Evolutionary conservation across 768 basidiomycete species (phyloP), one percentile per base, ranked within the genome.

Genomic region (Tricholoma furcatifolium): DNA sequence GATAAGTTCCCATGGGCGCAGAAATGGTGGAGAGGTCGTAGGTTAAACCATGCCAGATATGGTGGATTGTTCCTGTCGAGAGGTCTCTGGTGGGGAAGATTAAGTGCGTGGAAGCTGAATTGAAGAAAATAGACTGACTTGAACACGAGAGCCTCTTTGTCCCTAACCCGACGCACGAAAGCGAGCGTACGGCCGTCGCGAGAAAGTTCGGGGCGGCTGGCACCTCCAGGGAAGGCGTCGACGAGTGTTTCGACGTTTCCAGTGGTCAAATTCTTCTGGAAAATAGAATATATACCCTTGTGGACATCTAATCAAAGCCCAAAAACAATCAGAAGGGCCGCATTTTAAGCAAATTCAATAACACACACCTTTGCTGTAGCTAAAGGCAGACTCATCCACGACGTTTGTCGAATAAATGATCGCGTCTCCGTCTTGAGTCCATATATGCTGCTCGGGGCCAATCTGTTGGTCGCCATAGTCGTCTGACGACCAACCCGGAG

Each of bases 1-100:
- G 88, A 58, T 90, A 90, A 36, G 87, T 90, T 10, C 87, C 85
- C 85, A 88, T 88, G 0, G 88, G 87, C 12, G 87, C 84, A 8
- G 82, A 87, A 46, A 87, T 73, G 9, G 65, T 64, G 18, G 74
- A 74, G n/a, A 84, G 71, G 62, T 90, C 87, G 60, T 87, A 88
- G 2, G 77, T 84, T 30, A 90, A 71, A 0, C 85, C 87, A 50
- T 87, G 68, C 84, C 84, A 89, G 15, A 83, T 65, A 60, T 88
- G 67, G 58, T 78, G 79, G 35, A 86, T 69, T 2, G 84, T 84
- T 15, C 87, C 88, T 0, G 84, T 85, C 35, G 72, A 63, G 17
- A 90, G 70, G 61, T 89, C 88, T 62, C 87, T 89, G 52, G 11
- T 39, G 44, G 2, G 34, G 15, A 30, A 15, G 2, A 27, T 39